These are phyloP conservation scores for Aspergillus persii DNA, from an alignment of 2,329 filamentous ascomycete genomes.

Conservation along the genomic window DNA sequence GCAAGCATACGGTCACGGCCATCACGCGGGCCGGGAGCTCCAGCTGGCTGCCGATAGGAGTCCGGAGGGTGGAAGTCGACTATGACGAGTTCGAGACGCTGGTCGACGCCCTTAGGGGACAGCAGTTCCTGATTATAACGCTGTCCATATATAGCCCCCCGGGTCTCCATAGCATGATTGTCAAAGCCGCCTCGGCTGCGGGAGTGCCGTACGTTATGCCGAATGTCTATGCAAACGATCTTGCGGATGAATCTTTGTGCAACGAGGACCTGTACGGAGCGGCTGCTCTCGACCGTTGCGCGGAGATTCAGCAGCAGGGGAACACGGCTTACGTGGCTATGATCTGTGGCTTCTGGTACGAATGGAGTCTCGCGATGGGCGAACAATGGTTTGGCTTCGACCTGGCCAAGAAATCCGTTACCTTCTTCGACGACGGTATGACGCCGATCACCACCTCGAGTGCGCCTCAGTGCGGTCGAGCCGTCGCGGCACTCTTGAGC, in stretches of 20 bases:
- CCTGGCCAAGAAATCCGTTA: conserved; percentile 41
- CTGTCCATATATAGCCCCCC: conserved; percentile 42
- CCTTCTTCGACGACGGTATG: conserved; percentile 56
- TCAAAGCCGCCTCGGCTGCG: conserved; percentile 54
- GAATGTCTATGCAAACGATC: conserved; percentile 42
- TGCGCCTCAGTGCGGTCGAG: conserved; percentile 55
- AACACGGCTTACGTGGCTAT: conserved; percentile 42
- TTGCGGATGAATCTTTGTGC: conserved; percentile 18
- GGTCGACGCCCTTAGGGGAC: conserved; percentile 50
- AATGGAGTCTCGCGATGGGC: conserved; percentile 45
- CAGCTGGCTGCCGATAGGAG: neutral
- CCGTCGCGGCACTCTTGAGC: conserved; percentile 51
- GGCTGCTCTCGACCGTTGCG: conserved; percentile 12
- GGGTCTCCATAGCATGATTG: conserved; percentile 47
- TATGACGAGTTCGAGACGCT: neutral
- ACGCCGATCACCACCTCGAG: conserved; percentile 59
- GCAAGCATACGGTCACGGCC: conserved; percentile 52
- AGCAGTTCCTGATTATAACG: conserved; percentile 58
- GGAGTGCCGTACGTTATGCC: conserved; percentile 56
- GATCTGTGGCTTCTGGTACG: conserved; percentile 52
- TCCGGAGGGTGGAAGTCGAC: neutral
- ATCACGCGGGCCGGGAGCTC: conserved; percentile 44
- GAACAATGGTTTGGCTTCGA: conserved; percentile 48
- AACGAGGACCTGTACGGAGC: conserved; percentile 29
- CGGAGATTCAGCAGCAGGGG: conserved; percentile 37